A percentile compares a stretch with the other conserved stretches of the same genome.
phyloP scores from a whole-genome alignment of 2,329 filamentous ascomycete species.

The Geosmithia putterillii region DNA sequence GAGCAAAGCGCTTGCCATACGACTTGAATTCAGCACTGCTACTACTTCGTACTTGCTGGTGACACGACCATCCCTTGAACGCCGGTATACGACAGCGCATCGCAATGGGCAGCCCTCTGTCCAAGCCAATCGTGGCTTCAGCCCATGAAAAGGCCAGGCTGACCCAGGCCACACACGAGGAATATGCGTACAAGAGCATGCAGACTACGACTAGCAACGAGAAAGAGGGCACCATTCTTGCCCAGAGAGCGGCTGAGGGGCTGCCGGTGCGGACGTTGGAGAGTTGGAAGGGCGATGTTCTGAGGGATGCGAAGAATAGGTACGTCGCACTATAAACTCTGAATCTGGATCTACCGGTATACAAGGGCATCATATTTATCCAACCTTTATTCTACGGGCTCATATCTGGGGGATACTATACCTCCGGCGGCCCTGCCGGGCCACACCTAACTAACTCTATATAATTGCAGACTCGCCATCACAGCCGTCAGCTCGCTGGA shows the following conservation, averaged over 20 bases:
- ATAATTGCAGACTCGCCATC: conserved; percentile 51
- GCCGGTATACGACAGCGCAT: not conserved
- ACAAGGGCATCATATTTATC: too few species aligned
- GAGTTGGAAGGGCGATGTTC: conserved; percentile 48
- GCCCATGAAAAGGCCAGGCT: conserved; percentile 29
- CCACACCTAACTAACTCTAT: not conserved
- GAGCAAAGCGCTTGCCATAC: too few species aligned
- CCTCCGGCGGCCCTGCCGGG: not conserved
- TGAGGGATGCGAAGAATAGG: conserved; percentile 56
- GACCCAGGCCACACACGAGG: too few species aligned
- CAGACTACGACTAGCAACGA: conserved; percentile 38
- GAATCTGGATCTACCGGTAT: too few species aligned
- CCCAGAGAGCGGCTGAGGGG: conserved; percentile 19
- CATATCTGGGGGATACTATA: not conserved
- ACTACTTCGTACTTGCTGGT: too few species aligned
- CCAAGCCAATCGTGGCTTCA: conserved; percentile 18
- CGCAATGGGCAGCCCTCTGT: conserved; percentile 32
- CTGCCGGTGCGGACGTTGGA: conserved; percentile 39
- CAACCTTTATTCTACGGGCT: not conserved
- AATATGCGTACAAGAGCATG: conserved; percentile 33
- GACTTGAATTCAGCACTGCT: too few species aligned
- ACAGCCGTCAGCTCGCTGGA: conserved; percentile 58
- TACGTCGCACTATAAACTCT: too few species aligned
- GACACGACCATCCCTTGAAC: too few species aligned
- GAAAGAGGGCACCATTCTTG: conserved; percentile 4